Evolutionary conservation across 1,139 yeast species (phyloP).

Genomic region (Suhomyces choctaworum): DNA sequence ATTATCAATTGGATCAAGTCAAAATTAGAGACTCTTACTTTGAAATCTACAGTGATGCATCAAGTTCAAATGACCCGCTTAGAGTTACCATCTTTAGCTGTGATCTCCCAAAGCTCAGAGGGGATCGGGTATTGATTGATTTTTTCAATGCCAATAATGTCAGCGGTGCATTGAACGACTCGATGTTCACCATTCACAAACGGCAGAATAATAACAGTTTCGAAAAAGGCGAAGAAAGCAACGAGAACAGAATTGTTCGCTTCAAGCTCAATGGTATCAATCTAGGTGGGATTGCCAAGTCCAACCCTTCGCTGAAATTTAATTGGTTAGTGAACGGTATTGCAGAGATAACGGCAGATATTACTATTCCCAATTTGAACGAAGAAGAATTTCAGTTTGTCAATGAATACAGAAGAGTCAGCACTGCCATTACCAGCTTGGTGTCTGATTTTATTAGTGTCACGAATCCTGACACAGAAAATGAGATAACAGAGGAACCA

Average conservation of each 20-base stretch:
- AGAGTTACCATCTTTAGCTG: constrained; percentile 62
- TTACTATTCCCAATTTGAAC: constrained; percentile 55
- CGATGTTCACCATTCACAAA: constrained; percentile 73
- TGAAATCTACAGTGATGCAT: constrained; percentile 40
- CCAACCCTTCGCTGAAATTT: constrained; percentile 46
- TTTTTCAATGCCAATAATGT: constrained; percentile 68
- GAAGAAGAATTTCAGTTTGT: constrained; percentile 25
- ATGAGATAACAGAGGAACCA: constrained; percentile 3
- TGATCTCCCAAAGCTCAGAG: constrained; percentile 60
- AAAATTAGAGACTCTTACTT: constrained; percentile 58
- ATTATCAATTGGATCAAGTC: constrained; percentile 52
- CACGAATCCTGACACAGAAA: constrained; percentile 16
- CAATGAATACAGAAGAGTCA: constrained; percentile 28
- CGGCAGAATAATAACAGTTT: constrained; percentile 32
- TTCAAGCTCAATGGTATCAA: constrained; percentile 67
- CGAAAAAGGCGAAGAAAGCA: constrained; percentile 31
- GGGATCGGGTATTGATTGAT: constrained; percentile 60
- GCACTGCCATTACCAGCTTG: constrained; percentile 28
- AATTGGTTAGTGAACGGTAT: constrained; percentile 73
- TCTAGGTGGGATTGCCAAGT: constrained; percentile 43
- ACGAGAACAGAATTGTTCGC: constrained; percentile 47
- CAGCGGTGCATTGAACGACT: constrained; percentile 71
- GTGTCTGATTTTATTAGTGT: constrained; percentile 29
- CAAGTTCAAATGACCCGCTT: constrained; percentile 34
- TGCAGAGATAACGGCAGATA: constrained; percentile 69